Evolutionary conservation across 1,139 yeast species (phyloP), one percentile per base, ranked within the genome.

Genomic region (Keqinozyma sinolaborantium): DNA sequence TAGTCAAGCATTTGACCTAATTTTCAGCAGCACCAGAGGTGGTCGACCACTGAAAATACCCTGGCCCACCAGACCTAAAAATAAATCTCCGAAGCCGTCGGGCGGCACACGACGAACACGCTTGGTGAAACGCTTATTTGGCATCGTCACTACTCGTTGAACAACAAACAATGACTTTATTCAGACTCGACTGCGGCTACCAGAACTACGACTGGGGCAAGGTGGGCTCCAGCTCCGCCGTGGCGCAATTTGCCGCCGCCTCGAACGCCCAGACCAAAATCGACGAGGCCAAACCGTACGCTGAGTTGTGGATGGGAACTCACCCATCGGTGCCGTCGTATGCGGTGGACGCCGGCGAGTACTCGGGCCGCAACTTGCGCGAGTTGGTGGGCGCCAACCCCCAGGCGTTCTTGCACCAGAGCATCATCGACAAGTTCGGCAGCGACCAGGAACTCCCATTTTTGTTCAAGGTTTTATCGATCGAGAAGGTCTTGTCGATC

Each of bases 241-340:
- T 88, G 32, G 97, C 97, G 5, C 82, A 74, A 54, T 92, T 79
- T 57, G 95, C 95, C 25, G 69, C 80, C 26, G 67, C 71, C 32
- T 77, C 94, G 28, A 80, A 84, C 58, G 74, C 86, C 5, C 36
- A 48, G n/a, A 53, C 69, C 23, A 50, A 52, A 23, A 72, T 88
- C 35, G 87, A 83, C 44, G 90, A 81, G 47, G 35, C 68, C 28
- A 77, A 81, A 55, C 97, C 95, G 9, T 85, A 85, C 49, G 95
- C 95, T 23, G 95, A 85, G 57, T 71, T 92, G 47, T 92, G 98
- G 98, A 92, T 92, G 98, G 98, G 98, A 18, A 88, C 97, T 18
- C 98, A 92, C 53, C 94, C 95, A 31, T 83, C 84, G 30, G 88
- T 85, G 10, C 97, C 97, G 13, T 83, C 95, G n/a, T 64, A 64